Percentiles rank a stretch among this genome's conserved stretches.
These are phyloP conservation scores for Ogataea ganodermae DNA, from an alignment of 805 yeast species.

Conservation along the genomic window DNA sequence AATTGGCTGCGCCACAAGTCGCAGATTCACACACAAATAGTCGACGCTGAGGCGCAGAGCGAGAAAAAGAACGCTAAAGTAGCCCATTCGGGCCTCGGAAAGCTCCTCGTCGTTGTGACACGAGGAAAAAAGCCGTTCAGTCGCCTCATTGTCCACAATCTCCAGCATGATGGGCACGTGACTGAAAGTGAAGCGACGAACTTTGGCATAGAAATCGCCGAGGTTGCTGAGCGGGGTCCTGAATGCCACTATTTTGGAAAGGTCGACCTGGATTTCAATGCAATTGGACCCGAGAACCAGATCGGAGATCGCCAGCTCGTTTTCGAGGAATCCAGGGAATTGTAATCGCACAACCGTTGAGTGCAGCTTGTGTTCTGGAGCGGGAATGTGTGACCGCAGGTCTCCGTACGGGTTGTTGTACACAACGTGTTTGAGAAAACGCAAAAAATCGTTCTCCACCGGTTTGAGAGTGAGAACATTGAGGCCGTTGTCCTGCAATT, in stretches of 20 bases:
- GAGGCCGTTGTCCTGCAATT: constrained; percentile 6
- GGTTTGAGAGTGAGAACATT: constrained; percentile 7
- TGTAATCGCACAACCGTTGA: constrained; percentile 6
- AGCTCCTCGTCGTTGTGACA: background rate
- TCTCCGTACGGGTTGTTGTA: constrained; percentile 9
- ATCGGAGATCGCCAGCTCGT: constrained; percentile 4
- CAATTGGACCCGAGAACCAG: constrained; percentile 7
- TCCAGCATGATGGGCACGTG: constrained; percentile 9
- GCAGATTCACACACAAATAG: constrained; percentile 7
- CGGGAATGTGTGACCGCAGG: constrained; percentile 7
- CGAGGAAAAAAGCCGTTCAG: background rate
- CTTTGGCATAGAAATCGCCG: constrained; percentile 8
- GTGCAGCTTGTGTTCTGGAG: constrained; percentile 8
- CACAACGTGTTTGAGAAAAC: constrained; percentile 7
- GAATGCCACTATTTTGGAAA: constrained; percentile 6
- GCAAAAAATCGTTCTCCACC: constrained; percentile 9
- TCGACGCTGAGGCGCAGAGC: constrained; percentile 10
- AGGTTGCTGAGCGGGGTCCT: constrained; percentile 7
- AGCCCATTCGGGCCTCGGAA: constrained; percentile 5
- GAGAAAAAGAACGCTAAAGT: constrained; percentile 7
- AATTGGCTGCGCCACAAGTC: constrained; percentile 1
- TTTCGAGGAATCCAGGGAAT: constrained; percentile 6
- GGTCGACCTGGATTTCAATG: constrained; percentile 8
- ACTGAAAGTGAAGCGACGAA: constrained; percentile 8
- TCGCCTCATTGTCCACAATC: constrained; percentile 5